phyloP scores from a whole-genome alignment of 306 rosid genomes.

The Mucuna pruriens region DNA sequence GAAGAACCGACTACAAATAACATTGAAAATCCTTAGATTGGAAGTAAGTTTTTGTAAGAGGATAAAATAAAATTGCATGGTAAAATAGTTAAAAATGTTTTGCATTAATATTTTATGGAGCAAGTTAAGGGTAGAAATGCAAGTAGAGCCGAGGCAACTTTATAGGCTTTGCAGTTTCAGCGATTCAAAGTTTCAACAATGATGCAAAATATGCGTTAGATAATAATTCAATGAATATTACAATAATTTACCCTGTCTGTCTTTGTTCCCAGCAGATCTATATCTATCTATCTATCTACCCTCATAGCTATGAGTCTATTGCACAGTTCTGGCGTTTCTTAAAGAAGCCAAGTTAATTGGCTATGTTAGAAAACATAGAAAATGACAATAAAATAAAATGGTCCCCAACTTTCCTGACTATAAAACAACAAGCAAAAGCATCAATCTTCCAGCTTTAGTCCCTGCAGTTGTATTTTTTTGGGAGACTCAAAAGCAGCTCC shows the following conservation, averaged over 20 bases:
- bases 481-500: slow-evolving; percentile 67
- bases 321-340: slow-evolving; percentile 63
- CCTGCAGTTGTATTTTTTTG: slow-evolving; percentile 65
- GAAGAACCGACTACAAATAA: background rate
- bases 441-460: slow-evolving; percentile 67
- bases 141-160: slow-evolving; percentile 37
- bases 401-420: slow-evolving; percentile 62
- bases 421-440: slow-evolving; percentile 60
- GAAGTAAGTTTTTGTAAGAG: background rate
- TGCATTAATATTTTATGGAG: slow-evolving; percentile 4
- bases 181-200: slow-evolving; percentile 33
- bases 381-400: slow-evolving; percentile 61
- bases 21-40: background rate
- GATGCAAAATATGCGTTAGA: slow-evolving; percentile 46
- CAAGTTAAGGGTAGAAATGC: slow-evolving; percentile 13
- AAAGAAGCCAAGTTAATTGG: slow-evolving; percentile 64
- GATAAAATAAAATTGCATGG: background rate
- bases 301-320: slow-evolving; percentile 57
- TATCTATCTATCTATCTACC: slow-evolving; percentile 43
- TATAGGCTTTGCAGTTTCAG: slow-evolving; percentile 38
- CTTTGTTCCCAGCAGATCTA: slow-evolving; percentile 54
- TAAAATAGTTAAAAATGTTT: background rate
- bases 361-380: slow-evolving; percentile 47
- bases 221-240: slow-evolving; percentile 39
- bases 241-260: slow-evolving; percentile 33